Evolutionary conservation across 345 rosid genomes (phyloP).

Genomic region (Eucalyptus regnans): DNA sequence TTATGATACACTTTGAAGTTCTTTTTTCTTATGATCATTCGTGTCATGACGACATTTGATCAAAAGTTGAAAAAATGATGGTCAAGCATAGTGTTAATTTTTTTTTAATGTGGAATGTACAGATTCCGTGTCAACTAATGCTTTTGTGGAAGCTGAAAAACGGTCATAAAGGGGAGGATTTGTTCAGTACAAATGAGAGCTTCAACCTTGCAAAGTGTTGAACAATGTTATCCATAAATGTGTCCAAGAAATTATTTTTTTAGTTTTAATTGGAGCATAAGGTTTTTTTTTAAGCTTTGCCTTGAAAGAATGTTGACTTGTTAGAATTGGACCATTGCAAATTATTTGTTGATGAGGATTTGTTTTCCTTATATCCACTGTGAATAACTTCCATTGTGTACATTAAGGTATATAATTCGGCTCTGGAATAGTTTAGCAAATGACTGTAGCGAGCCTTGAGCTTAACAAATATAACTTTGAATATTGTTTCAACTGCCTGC

Average conservation of each 20-base stretch:
- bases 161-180: not conserved
- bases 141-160: not conserved
- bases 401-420: not conserved
- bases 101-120: not conserved
- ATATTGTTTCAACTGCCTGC: not conserved
- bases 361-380: not conserved
- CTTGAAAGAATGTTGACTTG: not conserved
- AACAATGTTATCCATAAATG: not conserved
- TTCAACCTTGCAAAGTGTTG: not conserved
- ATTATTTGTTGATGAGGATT: not conserved
- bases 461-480: not conserved
- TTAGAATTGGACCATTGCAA: not conserved
- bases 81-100: not conserved
- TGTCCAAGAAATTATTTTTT: not conserved
- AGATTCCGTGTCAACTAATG: not conserved
- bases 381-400: not conserved
- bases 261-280: not conserved
- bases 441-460: not conserved
- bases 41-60: not conserved
- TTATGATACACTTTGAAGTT: not conserved
- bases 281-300: not conserved
- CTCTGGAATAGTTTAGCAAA: not conserved
- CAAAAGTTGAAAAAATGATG: not conserved
- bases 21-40: not conserved
- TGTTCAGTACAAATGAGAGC: not conserved